Conservation (phyloP, 352 stramenopile species). For the Phytopythium sindhum region DNA sequence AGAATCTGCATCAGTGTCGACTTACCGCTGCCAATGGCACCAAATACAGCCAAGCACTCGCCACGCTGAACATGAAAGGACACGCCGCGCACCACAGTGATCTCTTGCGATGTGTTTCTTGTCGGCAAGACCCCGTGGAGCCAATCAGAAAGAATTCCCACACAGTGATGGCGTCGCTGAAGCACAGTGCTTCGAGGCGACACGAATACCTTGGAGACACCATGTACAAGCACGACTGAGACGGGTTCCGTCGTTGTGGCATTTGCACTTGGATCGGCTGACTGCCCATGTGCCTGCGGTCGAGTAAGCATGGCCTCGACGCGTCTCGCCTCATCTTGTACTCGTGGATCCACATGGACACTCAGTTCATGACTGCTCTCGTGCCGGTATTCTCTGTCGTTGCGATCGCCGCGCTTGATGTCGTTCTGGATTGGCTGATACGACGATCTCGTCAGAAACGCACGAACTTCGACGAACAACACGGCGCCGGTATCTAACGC, state of each 20-base stretch:
- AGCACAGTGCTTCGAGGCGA: neutral
- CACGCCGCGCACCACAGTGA: neutral
- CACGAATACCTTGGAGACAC: constrained; percentile 8
- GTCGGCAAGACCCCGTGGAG: neutral
- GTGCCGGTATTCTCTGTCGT: neutral
- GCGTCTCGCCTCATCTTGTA: neutral
- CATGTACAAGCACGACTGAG: constrained; percentile 3
- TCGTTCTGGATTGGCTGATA: neutral
- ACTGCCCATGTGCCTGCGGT: neutral
- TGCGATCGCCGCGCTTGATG: neutral
- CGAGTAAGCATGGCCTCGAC: neutral
- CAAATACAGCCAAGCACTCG: constrained; percentile 18
- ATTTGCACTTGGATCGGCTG: neutral
- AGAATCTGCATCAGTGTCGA: constrained; percentile 16
- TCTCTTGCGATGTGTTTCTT: neutral
- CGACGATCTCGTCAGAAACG: neutral
- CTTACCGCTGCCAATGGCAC: constrained; percentile 12
- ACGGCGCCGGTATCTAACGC: constrained; percentile 25
- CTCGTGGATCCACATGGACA: constrained; percentile 5
- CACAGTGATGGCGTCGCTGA: neutral
- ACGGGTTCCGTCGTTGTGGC: neutral
- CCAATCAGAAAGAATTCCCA: neutral
- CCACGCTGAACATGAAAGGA: constrained; percentile 15
- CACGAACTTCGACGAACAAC: neutral
- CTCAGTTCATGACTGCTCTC: neutral